Conservation (phyloP, 306 rosid genomes). For the Rubus idaeus region DNA sequence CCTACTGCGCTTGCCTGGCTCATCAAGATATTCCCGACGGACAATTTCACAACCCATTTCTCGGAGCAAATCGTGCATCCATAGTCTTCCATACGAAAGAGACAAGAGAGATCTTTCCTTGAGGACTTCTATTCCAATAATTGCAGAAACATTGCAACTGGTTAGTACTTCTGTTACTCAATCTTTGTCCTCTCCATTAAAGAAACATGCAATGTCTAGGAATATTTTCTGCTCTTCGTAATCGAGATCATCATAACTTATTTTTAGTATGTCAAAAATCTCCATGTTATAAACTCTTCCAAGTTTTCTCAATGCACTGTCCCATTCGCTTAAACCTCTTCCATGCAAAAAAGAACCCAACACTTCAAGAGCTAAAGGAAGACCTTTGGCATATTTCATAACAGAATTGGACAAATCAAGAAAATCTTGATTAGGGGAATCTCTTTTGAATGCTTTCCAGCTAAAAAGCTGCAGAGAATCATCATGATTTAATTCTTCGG, state of each 20-base stretch:
- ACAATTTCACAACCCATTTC: slow-evolving; percentile 23
- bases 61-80: slow-evolving; percentile 27
- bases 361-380: not conserved
- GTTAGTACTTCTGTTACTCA: slow-evolving; percentile 4
- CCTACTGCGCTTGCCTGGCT: slow-evolving; percentile 12
- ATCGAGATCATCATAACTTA: not conserved
- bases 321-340: not conserved
- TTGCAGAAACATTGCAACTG: slow-evolving; percentile 16
- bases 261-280: not conserved
- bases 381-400: not conserved
- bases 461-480: slow-evolving; percentile 17
- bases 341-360: not conserved
- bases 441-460: not conserved
- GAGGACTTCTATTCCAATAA: slow-evolving; percentile 15
- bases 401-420: not conserved
- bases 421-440: not conserved
- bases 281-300: not conserved
- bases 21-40: not conserved
- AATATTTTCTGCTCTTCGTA: not conserved
- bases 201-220: slow-evolving; percentile 26
- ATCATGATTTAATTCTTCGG: slow-evolving; percentile 1
- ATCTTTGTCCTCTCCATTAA: slow-evolving; percentile 7
- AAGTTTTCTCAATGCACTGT: not conserved
- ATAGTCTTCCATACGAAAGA: not conserved
- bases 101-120: slow-evolving; percentile 11